phyloP scores from a whole-genome alignment of 192 early-diverging fungal species.

The Dispira parvispora region DNA sequence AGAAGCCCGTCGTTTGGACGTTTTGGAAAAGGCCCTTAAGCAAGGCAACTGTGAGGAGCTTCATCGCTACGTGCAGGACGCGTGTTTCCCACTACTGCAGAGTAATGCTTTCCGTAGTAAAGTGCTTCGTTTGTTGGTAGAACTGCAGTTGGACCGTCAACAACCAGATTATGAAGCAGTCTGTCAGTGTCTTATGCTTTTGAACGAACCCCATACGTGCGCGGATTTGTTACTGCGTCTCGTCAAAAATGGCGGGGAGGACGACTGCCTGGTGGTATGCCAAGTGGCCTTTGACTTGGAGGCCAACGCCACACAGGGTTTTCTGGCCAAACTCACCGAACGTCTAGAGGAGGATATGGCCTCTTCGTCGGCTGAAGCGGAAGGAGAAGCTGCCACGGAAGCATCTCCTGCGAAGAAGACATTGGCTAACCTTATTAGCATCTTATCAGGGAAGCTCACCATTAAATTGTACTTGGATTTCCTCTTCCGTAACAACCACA shows the following conservation, averaged over 20 bases:
- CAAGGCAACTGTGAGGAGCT: slow-evolving; percentile 53
- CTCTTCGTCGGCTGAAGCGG: too few species aligned
- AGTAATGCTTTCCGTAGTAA: slow-evolving; percentile 66
- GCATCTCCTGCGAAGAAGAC: slow-evolving; percentile 13
- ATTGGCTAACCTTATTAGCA: slow-evolving; percentile 48
- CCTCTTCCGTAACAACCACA: slow-evolving; percentile 87
- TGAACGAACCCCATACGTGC: slow-evolving; percentile 60
- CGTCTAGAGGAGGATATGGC: slow-evolving; percentile 21
- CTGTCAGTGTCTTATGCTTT: slow-evolving; percentile 78
- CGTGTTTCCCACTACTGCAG: slow-evolving; percentile 70
- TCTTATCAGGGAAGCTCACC: slow-evolving; percentile 77
- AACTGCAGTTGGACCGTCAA: slow-evolving; percentile 22
- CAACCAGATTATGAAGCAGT: slow-evolving; percentile 87
- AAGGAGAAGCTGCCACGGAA: slow-evolving; percentile 3
- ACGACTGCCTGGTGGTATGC: slow-evolving; percentile 67
- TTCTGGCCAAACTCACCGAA: slow-evolving; percentile 59
- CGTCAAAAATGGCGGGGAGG: slow-evolving; percentile 38
- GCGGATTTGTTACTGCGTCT: slow-evolving; percentile 61
- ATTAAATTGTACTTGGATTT: slow-evolving; percentile 92
- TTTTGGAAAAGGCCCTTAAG: slow-evolving; percentile 66
- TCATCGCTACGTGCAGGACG: slow-evolving; percentile 71
- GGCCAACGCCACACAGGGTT: slow-evolving; percentile 93
- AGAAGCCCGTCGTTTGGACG: slow-evolving; percentile 79
- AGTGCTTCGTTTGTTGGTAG: slow-evolving; percentile 35
- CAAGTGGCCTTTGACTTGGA: slow-evolving; percentile 98